phyloP scores from a whole-genome alignment of 2,329 filamentous ascomycete genomes.

The Pseudogymnoascus sp. region DNA sequence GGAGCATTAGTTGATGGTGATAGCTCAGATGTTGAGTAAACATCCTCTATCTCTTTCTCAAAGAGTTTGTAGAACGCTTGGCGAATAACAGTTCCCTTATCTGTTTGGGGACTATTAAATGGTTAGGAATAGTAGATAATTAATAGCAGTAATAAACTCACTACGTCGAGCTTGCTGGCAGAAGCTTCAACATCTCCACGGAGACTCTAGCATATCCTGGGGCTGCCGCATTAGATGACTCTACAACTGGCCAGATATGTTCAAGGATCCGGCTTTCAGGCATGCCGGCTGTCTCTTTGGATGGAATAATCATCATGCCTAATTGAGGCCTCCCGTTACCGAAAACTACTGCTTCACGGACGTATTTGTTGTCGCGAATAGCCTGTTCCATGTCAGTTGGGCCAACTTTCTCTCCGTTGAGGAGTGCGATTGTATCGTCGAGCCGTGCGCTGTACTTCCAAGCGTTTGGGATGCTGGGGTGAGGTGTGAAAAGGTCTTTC shows the following conservation, averaged over 20 bases:
- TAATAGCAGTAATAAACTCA: constrained; percentile 22
- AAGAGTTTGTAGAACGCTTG: constrained; percentile 43
- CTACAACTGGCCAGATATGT: constrained; percentile 43
- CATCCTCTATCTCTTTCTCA: constrained; percentile 37
- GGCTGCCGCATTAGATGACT: constrained; percentile 43
- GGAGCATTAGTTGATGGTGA: background rate
- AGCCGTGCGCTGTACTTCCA: constrained; percentile 43
- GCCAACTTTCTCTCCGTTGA: constrained; percentile 45
- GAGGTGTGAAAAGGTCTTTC: constrained; percentile 39
- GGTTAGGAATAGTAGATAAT: constrained; percentile 38
- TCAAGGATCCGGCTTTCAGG: constrained; percentile 42
- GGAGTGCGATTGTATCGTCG: constrained; percentile 41
- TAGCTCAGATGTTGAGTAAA: constrained; percentile 31
- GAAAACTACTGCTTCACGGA: constrained; percentile 53
- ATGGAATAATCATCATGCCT: constrained; percentile 48
- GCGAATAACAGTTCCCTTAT: constrained; percentile 49
- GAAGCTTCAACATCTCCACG: constrained; percentile 45
- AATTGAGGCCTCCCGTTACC: constrained; percentile 47
- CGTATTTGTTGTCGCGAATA: constrained; percentile 45
- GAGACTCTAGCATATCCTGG: constrained; percentile 49
- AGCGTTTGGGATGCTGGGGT: constrained; percentile 35
- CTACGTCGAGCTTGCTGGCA: constrained; percentile 30
- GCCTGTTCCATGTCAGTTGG: constrained; percentile 46
- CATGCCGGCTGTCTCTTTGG: constrained; percentile 38
- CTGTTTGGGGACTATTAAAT: constrained; percentile 20